Percentiles rank a stretch among this genome's conserved stretches.
These are phyloP conservation scores for Zopfia rhizophila DNA, from an alignment of 2,329 filamentous ascomycete species.

Conservation along the genomic window DNA sequence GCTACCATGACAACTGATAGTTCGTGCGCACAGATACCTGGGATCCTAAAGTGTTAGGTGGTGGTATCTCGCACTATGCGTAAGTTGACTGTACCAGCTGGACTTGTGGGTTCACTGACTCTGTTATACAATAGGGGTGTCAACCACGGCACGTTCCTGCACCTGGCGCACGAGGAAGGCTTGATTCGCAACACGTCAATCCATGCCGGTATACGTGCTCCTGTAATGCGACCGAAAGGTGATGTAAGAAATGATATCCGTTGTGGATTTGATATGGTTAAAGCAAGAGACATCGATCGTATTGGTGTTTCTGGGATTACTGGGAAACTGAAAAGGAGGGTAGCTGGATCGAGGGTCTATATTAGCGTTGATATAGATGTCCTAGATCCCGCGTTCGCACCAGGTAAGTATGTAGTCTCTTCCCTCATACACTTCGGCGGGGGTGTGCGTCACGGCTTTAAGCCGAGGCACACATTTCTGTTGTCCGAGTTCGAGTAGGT, in stretches of 20 bases:
- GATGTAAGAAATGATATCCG: conserved; percentile 67
- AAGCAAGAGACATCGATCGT: conserved; percentile 64
- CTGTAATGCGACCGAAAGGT: conserved; percentile 59
- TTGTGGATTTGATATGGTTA: conserved; percentile 69
- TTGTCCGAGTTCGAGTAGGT: no score
- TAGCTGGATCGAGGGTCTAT: conserved; percentile 64
- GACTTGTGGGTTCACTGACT: conserved; percentile 1
- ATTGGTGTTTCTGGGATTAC: conserved; percentile 61
- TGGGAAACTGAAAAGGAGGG: conserved; percentile 60
- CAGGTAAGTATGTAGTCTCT: no score
- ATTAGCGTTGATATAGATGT: conserved; percentile 68
- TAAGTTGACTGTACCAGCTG: conserved; percentile 43
- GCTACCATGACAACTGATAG: conserved; percentile 5
- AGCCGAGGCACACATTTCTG: no score
- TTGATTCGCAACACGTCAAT: conserved; percentile 68
- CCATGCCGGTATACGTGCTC: conserved; percentile 70
- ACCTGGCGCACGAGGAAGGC: conserved; percentile 71
- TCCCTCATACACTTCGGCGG: no score
- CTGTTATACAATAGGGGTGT: conserved; percentile 54
- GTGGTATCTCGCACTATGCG: conserved; percentile 69
- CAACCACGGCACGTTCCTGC: conserved; percentile 71
- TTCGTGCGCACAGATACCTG: conserved; percentile 62
- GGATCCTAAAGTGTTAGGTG: conserved; percentile 66
- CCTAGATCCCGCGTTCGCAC: conserved; percentile 65
- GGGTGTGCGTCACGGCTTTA: no score